Evolutionary conservation across 2,329 filamentous ascomycete genomes (phyloP), one percentile per base, ranked within the genome.

Genomic region (Dendryphion nanum): DNA sequence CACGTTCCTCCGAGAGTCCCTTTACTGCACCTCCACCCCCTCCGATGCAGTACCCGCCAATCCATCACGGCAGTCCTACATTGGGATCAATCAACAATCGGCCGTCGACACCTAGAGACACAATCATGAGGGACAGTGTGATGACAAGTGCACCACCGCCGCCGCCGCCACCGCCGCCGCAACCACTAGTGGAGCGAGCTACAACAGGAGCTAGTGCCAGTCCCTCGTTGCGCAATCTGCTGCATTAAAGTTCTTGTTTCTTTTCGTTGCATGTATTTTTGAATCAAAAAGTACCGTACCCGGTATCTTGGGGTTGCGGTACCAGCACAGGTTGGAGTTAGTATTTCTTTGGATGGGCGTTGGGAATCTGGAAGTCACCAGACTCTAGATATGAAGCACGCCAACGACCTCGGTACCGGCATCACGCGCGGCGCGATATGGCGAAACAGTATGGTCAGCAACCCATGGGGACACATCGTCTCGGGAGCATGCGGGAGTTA

Each of bases 151-250:
- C 4, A 10, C 17, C 31, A n/a, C n/a, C n/a, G n/a, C n/a, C n/a
- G n/a, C n/a, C n/a, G n/a, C n/a, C 23, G 8, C 23, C 23, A 15
- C 45, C 54, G 14, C 32, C 36, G n/a, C 45, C 55, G 26, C 55
- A 52, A n/a, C n/a, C n/a, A n/a, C n/a, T n/a, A 33, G 56, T 55
- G 19, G 48, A 54, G 6, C 59, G 60, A 18, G 47, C 47, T 19
- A 63, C 44, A 26, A 63, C 57, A 8, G 64, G 63, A 33, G 65
- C 72, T 12, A 74, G 71, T 43, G 71, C 71, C 10, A 73, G 70
- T 44, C 72, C 72, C 12, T 73, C 66, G 41, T 55, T 75, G 51
- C 63, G 66, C 38, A 74, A 75, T 49, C 47, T 75, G 41, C 51
- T 75, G 44, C 67, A 71, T 54, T 73, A 62, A 47, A 46, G 18